These are phyloP conservation scores for Russula vinacea DNA, from an alignment of 768 basidiomycete species.

Conservation along the genomic window DNA sequence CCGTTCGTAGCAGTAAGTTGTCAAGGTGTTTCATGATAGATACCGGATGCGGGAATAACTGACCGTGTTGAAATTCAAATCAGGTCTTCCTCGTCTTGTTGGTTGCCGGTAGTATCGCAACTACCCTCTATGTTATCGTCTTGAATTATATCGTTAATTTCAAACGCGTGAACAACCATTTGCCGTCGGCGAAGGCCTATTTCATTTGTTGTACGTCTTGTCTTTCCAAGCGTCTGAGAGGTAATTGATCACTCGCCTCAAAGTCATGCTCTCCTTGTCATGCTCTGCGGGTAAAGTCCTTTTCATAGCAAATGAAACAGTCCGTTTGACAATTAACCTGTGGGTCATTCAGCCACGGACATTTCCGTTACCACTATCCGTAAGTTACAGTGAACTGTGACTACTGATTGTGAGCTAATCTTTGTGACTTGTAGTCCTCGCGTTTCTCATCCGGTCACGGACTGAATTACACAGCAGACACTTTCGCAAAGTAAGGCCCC, in stretches of 20 bases:
- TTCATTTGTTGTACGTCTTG: conserved; percentile 20
- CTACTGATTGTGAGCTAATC: not conserved
- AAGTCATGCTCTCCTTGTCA: conserved; percentile 11
- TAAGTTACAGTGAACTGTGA: not conserved
- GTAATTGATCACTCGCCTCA: not conserved
- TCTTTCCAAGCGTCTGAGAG: too few species aligned
- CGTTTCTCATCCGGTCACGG: conserved; percentile 18
- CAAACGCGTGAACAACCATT: not conserved
- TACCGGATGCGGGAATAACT: not conserved
- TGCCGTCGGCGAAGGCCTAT: not conserved
- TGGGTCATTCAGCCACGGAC: conserved; percentile 8
- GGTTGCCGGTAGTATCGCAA: conserved; percentile 13
- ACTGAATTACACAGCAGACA: conserved; percentile 7
- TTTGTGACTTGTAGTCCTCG: conserved; percentile 9
- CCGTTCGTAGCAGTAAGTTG: conserved; percentile 12
- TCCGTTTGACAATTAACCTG: not conserved
- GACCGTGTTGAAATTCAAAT: not conserved
- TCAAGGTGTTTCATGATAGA: not conserved
- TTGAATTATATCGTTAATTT: conserved; percentile 12
- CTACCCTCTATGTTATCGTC: conserved; percentile 4
- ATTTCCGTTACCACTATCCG: conserved; percentile 22
- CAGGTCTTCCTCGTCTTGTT: conserved; percentile 15
- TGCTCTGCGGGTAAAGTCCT: conserved; percentile 9
- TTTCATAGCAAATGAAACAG: not conserved
- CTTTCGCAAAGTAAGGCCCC: conserved; percentile 14